Conservation (phyloP, 2,329 filamentous ascomycete species). For the Cordyceps fumosorosea region DNA sequence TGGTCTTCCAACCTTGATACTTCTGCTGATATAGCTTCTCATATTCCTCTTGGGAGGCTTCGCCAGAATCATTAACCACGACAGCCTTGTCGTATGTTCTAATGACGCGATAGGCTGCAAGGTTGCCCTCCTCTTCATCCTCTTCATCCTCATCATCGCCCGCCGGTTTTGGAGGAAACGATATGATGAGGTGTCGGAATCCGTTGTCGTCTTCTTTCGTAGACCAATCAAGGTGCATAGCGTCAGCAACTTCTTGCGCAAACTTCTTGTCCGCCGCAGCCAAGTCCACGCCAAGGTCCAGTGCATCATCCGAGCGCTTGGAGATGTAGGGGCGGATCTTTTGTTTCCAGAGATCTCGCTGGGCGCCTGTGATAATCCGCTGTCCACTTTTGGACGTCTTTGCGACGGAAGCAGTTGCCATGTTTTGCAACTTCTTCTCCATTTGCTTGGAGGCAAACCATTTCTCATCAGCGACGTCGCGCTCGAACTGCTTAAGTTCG, state of each 20-base stretch:
- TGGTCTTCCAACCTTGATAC: slow-evolving; percentile 88
- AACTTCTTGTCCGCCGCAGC: slow-evolving; percentile 88
- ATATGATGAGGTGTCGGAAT: slow-evolving; percentile 44
- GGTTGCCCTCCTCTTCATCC: slow-evolving; percentile 69
- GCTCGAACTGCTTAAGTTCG: slow-evolving; percentile 88
- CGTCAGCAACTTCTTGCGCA: slow-evolving; percentile 74
- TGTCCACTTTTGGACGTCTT: slow-evolving; percentile 50
- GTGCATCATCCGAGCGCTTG: slow-evolving; percentile 54
- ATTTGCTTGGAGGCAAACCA: slow-evolving; percentile 88
- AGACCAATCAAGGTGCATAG: slow-evolving; percentile 50
- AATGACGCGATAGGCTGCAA: slow-evolving; percentile 78
- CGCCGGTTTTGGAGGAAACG: slow-evolving; percentile 37
- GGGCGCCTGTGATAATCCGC: slow-evolving; percentile 67
- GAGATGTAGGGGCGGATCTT: slow-evolving; percentile 77
- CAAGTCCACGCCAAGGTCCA: slow-evolving; percentile 68
- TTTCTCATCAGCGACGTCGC: slow-evolving; percentile 77
- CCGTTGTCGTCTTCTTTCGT: slow-evolving; percentile 52
- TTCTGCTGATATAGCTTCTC: slow-evolving; percentile 84
- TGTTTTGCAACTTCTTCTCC: slow-evolving; percentile 54
- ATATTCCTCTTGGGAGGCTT: slow-evolving; percentile 72
- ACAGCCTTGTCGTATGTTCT: slow-evolving; percentile 87
- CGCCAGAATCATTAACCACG: slow-evolving; percentile 70
- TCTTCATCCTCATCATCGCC: slow-evolving; percentile 60
- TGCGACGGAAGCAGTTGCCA: slow-evolving; percentile 46
- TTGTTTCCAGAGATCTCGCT: slow-evolving; percentile 75